Percentiles rank a stretch among this genome's conserved stretches.
Conservation (phyloP, 148 eudicot species). For the Fagopyrum esculentum region DNA sequence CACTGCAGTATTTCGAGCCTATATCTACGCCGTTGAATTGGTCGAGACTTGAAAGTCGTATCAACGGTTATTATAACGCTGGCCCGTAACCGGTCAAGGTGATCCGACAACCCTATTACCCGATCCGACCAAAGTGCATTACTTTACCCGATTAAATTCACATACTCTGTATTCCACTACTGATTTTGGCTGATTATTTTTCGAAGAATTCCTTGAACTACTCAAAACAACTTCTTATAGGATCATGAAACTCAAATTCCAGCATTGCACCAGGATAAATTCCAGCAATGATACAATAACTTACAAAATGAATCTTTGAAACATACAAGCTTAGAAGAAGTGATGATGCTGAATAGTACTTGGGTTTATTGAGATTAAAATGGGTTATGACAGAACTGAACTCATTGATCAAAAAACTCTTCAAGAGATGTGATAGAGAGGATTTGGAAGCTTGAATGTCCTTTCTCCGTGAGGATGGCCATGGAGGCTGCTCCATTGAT, state of each 20-base stretch:
- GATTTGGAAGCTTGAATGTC: conserved; percentile 45
- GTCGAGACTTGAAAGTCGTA: background rate
- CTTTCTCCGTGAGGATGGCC: conserved; percentile 34
- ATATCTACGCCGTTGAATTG: background rate
- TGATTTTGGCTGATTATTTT: too few species aligned
- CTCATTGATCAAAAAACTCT: background rate
- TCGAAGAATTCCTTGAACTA: too few species aligned
- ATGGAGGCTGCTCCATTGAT: conserved; percentile 43
- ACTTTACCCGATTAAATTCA: too few species aligned
- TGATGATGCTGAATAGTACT: background rate
- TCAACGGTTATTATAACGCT: background rate
- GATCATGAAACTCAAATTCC: too few species aligned
- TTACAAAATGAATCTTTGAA: background rate
- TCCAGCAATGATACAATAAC: background rate
- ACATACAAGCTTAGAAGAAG: background rate
- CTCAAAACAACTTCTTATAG: too few species aligned
- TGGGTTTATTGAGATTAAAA: too few species aligned
- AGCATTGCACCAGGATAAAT: too few species aligned
- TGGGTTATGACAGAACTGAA: background rate
- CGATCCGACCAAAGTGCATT: background rate
- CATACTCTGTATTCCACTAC: too few species aligned
- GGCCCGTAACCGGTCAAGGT: too few species aligned
- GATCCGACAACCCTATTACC: too few species aligned
- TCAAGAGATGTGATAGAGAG: conserved; percentile 25
- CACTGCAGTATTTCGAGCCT: background rate